Base-by-base conservation (phyloP, 2,329 filamentous ascomycete genomes). In the Cadophora luteo-olivacea region DNA sequence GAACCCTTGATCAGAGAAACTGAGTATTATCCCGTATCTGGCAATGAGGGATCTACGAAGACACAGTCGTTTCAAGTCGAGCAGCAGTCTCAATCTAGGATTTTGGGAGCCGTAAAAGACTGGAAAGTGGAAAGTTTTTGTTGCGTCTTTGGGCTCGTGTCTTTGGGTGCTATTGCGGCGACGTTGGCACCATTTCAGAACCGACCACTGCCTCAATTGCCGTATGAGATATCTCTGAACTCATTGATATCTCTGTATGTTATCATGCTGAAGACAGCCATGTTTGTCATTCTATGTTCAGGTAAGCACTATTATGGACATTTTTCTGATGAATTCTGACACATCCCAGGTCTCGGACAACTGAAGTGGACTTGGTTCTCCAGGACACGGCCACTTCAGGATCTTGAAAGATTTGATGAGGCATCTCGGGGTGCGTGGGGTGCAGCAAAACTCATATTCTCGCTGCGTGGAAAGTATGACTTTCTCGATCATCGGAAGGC, bases 91-190 rank as follows among this genome's bases (percentile, higher is more conserved):
- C 33, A 25, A 25, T 64, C 29, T 11, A 19, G 29, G 22, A 1
- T 25, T 32, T 32, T 60, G 19, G 55, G 55, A 60, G 32, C 29
- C 19, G 55, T 38, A 16, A 60, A 38, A 6, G 55, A 36, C n/a
- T 60, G 55, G 55, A 60, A 60, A n/a, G 55, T 38, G 25, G 55
- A 60, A 38, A 29, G 9, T 36, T 24, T 38, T 32, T 60, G 55
- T 36, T 60, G 55, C 32, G 8, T 60, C 55, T 38, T 60, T 12
- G 55, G 55, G 8, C 9, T 60, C 22, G 32, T 60, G n/a, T 60
- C 55, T 22, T 12, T 60, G 12, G 55, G n/a, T 9, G 45, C 77
- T 63, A 72, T 78, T 41, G 32, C 78, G 65, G 64, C 66, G 14
- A 68, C 55, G 25, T 8, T 65, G 32, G 36, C 51, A 19, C 67